Percentiles rank a stretch among this genome's conserved stretches.
Conservation (phyloP, 2,329 filamentous ascomycete species). For the Ophiobolus disseminans region DNA sequence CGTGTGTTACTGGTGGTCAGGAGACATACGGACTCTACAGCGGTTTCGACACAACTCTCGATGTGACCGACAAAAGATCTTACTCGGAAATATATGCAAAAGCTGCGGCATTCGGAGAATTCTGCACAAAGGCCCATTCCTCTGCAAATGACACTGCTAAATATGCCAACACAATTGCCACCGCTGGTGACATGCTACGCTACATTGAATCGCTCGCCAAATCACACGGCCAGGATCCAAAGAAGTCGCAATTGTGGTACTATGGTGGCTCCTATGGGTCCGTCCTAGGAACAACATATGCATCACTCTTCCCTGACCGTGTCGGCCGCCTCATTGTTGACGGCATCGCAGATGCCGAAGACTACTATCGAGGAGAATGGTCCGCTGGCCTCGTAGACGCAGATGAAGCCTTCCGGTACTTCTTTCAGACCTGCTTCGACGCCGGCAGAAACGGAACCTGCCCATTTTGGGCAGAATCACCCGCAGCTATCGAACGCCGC, state of each 20-base stretch:
- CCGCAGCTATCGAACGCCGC: conserved; percentile 15
- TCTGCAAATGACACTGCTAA: conserved; percentile 12
- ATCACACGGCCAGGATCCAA: conserved; percentile 11
- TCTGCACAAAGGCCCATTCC: conserved; percentile 17
- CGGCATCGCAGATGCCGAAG: conserved; percentile 46
- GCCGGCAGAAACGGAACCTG: conserved; percentile 13
- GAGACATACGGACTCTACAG: conserved; percentile 7
- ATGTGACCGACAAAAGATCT: conserved; percentile 3
- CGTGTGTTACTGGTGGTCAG: conserved; percentile 40
- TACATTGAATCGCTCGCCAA: conserved; percentile 18
- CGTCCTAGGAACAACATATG: conserved; percentile 35
- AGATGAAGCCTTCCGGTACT: background rate
- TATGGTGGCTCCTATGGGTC: conserved; percentile 53
- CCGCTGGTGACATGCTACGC: conserved; percentile 17
- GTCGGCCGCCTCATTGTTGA: conserved; percentile 43
- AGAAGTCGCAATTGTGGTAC: conserved; percentile 44
- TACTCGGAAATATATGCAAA: conserved; percentile 2
- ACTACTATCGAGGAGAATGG: conserved; percentile 23
- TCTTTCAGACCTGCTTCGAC: conserved; percentile 7
- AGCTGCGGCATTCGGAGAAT: conserved; percentile 18
- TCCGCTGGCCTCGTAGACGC: background rate
- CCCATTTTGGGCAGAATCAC: conserved; percentile 16
- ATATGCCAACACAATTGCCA: conserved; percentile 25
- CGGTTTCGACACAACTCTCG: conserved; percentile 1
- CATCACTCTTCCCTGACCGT: conserved; percentile 30